Evolutionary conservation across 2,329 filamentous ascomycete species (phyloP), one percentile per base, ranked within the genome.

Genomic region (Curvularia lunata): DNA sequence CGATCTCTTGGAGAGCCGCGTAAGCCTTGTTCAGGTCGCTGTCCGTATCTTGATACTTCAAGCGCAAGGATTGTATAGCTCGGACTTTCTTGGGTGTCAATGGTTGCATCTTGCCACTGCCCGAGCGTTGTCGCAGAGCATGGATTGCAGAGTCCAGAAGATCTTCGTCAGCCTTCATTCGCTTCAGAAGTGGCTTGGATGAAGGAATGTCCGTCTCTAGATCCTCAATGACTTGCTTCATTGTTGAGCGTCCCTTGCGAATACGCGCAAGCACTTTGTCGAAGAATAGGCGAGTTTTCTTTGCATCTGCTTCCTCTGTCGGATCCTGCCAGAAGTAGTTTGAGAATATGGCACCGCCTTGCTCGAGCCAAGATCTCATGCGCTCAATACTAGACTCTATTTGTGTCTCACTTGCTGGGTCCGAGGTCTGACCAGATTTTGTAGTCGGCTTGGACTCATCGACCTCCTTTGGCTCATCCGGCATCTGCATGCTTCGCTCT

Each of bases 321-420:
- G 73, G 72, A 37, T 74, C 69, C 49, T 71, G 67, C 71, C 71
- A 75, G 50, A 75, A 73, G 27, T 71, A 60, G 18, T 64, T 67
- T 8, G 69, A 62, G 19, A 75, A 64, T 12, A 57, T 60, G 13
- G 63, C 65, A 25, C 71, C 64, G 8, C 69, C 59, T 21, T 63
- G 63, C 34, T 72, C 67, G 8, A 74, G 55, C 71, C 70, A 74
- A 10, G 60, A 69, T 7, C 63, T 68, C 68, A 75, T 67, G 18
- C 65, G 66, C 34, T 72, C 70, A 5, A 73, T 55, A 34, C 68
- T 71, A 6, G 65, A 71, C 46, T 72, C 69, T 2, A 67, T 32
- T 6, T 58, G 51, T 3, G 37, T 40, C 1, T 52, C 18, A 18
- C 61, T 48, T 21, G 40, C 19, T 25, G 43, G 23, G 6, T 28